Percentiles rank a stretch among this genome's conserved stretches.
These are phyloP conservation scores for Hydrangea macrophylla DNA, from an alignment of 148 eudicot genomes.

Conservation along the genomic window DNA sequence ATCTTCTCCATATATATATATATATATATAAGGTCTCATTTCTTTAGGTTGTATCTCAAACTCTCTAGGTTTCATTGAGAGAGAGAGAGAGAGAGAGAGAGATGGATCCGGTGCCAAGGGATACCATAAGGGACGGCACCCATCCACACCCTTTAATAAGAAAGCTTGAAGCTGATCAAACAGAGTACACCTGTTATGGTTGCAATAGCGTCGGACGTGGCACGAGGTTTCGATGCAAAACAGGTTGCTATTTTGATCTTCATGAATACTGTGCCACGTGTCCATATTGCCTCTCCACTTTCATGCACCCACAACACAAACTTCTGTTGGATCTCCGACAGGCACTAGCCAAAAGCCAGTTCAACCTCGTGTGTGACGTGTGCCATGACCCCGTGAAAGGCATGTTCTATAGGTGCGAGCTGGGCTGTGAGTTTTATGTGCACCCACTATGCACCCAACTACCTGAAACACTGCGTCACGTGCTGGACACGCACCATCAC, in stretches of 20 bases:
- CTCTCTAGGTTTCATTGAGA: too few relatives aligned
- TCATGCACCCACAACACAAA: neutral
- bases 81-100: neutral
- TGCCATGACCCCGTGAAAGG: neutral
- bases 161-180: neutral
- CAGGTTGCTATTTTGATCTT: slow-evolving; percentile 14
- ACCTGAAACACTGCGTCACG: neutral
- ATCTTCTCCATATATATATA: too few relatives aligned
- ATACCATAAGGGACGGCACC: slow-evolving; percentile 11
- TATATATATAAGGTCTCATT: too few relatives aligned
- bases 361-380: neutral
- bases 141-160: slow-evolving; percentile 8
- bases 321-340: slow-evolving; percentile 13
- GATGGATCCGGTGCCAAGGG: slow-evolving; percentile 6
- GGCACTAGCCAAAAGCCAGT: neutral
- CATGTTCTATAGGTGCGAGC: slow-evolving; percentile 8
- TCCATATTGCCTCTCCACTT: slow-evolving; percentile 5
- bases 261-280: slow-evolving; percentile 21
- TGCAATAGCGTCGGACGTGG: slow-evolving; percentile 21
- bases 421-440: slow-evolving; percentile 5
- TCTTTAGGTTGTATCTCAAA: too few relatives aligned
- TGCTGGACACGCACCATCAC: neutral
- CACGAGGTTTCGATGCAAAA: neutral
- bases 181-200: slow-evolving; percentile 14
- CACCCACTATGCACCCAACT: slow-evolving; percentile 14